Evolutionary conservation across 2,329 filamentous ascomycete genomes (phyloP).

Genomic region (Nemania diffusa): DNA sequence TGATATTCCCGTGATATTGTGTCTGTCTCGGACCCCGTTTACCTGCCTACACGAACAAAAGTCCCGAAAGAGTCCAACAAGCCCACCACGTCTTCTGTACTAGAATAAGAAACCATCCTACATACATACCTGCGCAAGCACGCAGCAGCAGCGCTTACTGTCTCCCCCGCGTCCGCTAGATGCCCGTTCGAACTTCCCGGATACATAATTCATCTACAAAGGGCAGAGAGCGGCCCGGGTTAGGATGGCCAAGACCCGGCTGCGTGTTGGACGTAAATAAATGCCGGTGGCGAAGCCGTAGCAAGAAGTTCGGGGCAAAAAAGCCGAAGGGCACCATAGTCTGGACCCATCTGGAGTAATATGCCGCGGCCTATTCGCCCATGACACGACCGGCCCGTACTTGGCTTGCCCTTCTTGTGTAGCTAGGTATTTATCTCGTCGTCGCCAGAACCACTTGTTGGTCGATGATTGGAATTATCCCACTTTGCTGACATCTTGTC

Average conservation of each 20-base stretch:
- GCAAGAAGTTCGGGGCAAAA: constrained; percentile 30
- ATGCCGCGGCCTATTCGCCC: constrained; percentile 21
- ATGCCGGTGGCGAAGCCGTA: constrained; percentile 27
- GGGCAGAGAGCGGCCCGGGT: constrained; percentile 24
- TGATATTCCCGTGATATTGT: background rate
- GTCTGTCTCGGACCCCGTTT: constrained; percentile 21
- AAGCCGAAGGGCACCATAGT: constrained; percentile 28
- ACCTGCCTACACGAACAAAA: constrained; percentile 16
- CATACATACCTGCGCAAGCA: background rate
- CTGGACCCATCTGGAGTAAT: constrained; percentile 30
- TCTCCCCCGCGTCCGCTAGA: constrained; percentile 7
- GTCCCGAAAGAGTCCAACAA: background rate
- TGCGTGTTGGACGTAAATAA: constrained; percentile 24
- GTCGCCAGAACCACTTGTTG: constrained; percentile 5
- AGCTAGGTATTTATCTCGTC: constrained; percentile 10
- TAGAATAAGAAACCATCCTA: background rate
- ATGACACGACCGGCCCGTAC: constrained; percentile 10
- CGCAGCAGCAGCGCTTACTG: constrained; percentile 27
- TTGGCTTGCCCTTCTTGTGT: constrained; percentile 7
- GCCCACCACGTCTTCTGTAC: constrained; percentile 6
- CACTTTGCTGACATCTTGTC: constrained; percentile 27
- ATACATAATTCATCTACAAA: constrained; percentile 16
- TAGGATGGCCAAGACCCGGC: constrained; percentile 21
- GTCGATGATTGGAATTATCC: constrained; percentile 17
- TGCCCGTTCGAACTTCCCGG: constrained; percentile 10